Percentiles rank a stretch among this genome's conserved stretches.
Conservation (phyloP, 140 eudicot genomes). For the Anethum foeniculum region DNA sequence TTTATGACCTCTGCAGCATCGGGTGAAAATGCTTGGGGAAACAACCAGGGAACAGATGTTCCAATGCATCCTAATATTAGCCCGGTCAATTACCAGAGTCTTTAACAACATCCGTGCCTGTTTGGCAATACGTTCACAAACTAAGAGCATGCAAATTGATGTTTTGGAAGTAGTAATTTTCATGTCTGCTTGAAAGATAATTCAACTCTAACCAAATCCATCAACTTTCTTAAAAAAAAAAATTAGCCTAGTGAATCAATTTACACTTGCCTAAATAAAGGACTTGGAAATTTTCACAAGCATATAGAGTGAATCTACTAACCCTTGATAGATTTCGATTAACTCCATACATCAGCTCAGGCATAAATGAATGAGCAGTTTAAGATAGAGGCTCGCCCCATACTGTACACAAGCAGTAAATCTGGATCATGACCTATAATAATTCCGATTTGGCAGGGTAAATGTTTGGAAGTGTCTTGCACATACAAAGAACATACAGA, state of each 20-base stretch:
- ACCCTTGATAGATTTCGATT: conserved; percentile 72
- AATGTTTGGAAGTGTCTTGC: background rate
- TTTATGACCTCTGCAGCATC: conserved; percentile 60
- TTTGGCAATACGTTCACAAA: background rate
- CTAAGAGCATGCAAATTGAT: background rate
- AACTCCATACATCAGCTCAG: conserved; percentile 79
- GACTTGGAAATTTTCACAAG: background rate
- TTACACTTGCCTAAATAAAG: background rate
- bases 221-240: background rate
- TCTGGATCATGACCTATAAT: conserved; percentile 72
- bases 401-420: conserved; percentile 63
- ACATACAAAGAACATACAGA: conserved; percentile 6
- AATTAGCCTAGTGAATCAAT: background rate
- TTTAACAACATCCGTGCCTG: conserved; percentile 76
- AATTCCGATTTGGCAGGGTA: conserved; percentile 16
- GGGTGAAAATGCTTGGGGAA: conserved; percentile 67
- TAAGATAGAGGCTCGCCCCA: conserved; percentile 91
- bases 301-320: conserved; percentile 6
- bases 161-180: background rate
- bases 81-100: conserved; percentile 70
- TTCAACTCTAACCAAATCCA: background rate
- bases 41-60: conserved; percentile 66
- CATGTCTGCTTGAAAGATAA: background rate
- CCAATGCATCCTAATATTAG: conserved; percentile 63
- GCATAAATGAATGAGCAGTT: conserved; percentile 98